phyloP scores from a whole-genome alignment of 2,329 filamentous ascomycete species.

The Sporothrix pseudoabietina region DNA sequence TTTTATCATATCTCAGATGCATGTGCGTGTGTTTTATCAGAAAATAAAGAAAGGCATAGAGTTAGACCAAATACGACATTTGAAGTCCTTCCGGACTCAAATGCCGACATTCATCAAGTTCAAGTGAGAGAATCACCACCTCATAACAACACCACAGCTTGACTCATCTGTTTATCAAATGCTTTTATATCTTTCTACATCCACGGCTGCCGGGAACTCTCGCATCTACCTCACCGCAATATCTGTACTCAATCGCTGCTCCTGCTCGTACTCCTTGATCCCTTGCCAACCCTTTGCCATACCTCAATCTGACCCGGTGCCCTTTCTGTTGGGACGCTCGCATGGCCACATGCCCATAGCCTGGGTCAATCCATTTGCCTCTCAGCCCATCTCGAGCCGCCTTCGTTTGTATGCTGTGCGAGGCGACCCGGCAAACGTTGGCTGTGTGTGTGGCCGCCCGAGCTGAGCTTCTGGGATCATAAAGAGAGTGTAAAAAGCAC shows the following conservation, averaged over 20 bases:
- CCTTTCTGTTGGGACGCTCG: slow-evolving; percentile 10
- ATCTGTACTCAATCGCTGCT: background rate
- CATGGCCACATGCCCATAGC: slow-evolving; percentile 11
- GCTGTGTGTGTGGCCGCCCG: background rate
- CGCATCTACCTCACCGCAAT: background rate
- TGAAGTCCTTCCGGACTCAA: background rate
- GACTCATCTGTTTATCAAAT: background rate
- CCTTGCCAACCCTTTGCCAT: background rate
- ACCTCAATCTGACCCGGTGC: background rate
- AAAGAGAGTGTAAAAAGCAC: background rate
- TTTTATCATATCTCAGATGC: background rate
- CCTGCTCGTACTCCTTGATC: background rate
- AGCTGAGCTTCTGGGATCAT: background rate
- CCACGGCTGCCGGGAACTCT: background rate
- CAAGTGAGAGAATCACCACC: background rate
- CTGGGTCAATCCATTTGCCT: background rate
- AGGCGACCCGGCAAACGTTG: background rate
- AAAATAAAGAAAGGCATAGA: background rate
- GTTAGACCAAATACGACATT: background rate
- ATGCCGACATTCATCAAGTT: background rate
- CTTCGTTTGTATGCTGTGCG: background rate
- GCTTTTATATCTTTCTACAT: background rate
- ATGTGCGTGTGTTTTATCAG: background rate
- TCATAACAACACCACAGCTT: background rate
- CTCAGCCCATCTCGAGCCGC: background rate